A percentile compares a stretch with the other conserved stretches of the same genome.
phyloP scores from a whole-genome alignment of 163 green algal species.

The Chlorella variabilis region DNA sequence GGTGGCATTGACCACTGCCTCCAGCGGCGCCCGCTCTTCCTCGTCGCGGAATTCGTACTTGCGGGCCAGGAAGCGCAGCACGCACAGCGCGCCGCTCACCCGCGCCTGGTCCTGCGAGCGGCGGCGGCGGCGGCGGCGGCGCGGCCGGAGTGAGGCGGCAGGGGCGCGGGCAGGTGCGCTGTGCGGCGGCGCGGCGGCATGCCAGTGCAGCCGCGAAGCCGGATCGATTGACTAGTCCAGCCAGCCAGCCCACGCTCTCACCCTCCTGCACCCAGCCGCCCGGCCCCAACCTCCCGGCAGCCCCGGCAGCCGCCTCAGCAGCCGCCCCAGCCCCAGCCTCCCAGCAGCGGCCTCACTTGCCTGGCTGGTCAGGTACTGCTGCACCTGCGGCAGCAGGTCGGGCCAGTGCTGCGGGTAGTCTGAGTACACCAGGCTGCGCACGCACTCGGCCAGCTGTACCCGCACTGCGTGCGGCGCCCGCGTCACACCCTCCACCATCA shows the following conservation, averaged over 20 bases:
- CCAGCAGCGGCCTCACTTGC: constrained; percentile 16
- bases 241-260: no score
- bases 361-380: constrained; percentile 68
- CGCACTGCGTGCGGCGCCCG: constrained; percentile 68
- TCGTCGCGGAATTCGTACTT: constrained; percentile 98
- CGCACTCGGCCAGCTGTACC: constrained; percentile 87
- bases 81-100: constrained; percentile 82
- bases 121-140: not conserved
- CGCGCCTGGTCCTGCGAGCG: constrained; percentile 67
- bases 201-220: no score
- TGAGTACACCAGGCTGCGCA: constrained; percentile 80
- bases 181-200: no score
- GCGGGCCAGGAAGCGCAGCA: constrained; percentile 85
- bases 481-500: constrained; percentile 80
- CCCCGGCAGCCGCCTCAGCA: not conserved
- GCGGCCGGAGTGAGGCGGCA: not conserved
- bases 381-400: constrained; percentile 72
- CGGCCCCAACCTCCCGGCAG: not conserved
- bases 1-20: constrained; percentile 64
- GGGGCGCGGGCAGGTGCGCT: no score
- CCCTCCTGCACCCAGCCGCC: no score
- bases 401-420: constrained; percentile 94
- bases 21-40: constrained; percentile 78
- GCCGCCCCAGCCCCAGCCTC: not conserved
- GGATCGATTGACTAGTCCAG: no score